Evolutionary conservation across 495 filamentous ascomycete genomes (phyloP), one percentile per base, ranked within the genome.

Genomic region (Jackrogersella multiformis): DNA sequence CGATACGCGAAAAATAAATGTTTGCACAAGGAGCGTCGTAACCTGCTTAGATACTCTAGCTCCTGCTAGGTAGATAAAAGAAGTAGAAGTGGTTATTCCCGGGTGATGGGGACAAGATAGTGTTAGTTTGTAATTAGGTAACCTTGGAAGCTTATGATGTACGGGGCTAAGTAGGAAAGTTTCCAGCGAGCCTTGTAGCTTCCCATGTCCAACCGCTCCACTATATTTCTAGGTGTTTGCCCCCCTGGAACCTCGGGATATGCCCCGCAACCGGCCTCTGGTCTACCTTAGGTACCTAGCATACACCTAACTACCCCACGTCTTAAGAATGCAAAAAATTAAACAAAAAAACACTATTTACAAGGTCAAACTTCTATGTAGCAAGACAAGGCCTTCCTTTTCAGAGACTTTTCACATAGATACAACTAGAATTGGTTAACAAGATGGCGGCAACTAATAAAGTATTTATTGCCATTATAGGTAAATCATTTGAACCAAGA

Each of bases 401-500:
- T 42, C n/a, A 18, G 6, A 42, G 15, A 5, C 34, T 36, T 36
- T 49, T 49, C 5, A 32, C 10, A 48, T 2, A 28, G 13, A 39
- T 32, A 42, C 32, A 38, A 13, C 34, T 9, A 36, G 28, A 51
- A 42, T 16, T 20, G 15, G 10, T 34, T 26, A 28, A 38, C 28
- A 71, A 56, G 4, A 75, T 78, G 70, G 64, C 74, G 21, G 49
- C 77, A 23, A 64, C 68, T 42, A 77, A 80, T 54, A 72, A 79
- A n/a, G 74, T 82, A 7, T 76, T 73, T 51, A 74, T 82, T 72
- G 80, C 78, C 30, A 70, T 82, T 28, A 81, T 82, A 65, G 80
- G 80, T 81, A 72, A 61, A 66, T 53, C 12, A 51, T n/a, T 35
- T 45, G 26, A 36, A 23, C 24, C 44, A 34, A 39, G 15, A n/a